Evolutionary conservation across 257 asterid species (phyloP), one percentile per base, ranked within the genome.

Genomic region (Plantago ovata): DNA sequence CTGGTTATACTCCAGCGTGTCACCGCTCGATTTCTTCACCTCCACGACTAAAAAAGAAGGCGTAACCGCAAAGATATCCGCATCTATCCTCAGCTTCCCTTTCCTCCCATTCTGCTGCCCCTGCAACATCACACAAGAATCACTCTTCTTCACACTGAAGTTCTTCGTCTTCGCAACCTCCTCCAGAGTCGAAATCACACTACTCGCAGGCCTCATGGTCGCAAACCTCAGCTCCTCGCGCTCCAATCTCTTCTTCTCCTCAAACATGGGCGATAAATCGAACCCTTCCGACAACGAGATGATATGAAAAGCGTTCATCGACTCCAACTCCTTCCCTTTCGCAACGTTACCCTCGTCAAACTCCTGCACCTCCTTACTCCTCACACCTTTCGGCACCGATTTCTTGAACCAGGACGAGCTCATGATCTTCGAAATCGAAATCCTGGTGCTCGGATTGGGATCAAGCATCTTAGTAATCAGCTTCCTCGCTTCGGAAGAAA

Each of bases 271-370:
- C 20, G 84, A 79, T 13, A 75, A 67, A 56, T 79, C 69, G 10
- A 79, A 79, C 36, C 84, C 84, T 13, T 75, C 72, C 7, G 84
- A 79, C n/a, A 79, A 7, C 0, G 81, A 75, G 50, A 79, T 79
- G 13, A 79, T 79, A 44, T 79, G 84, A 49, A 79, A 79, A 10
- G 84, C 84, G 39, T 79, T 79, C 65, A 75, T 22, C 1, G 76
- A 55, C 71, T 78, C 76, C 7, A 56, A 41, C 63, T 68, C 74
- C 40, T 75, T 70, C 18, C 67, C 65, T 48, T 57, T 66, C 6
- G 49, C 71, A 12, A 7, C 48, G 19, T 42, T 62, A 16, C 49
- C 59, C 50, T 57, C 69, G 1, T 62, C 72, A 20, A 49, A 53
- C 38, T 68, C 72, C 61, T 55, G 62, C 47, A 48, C 63, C 16